Percentiles rank a stretch among this genome's conserved stretches.
Evolutionary conservation across 345 rosid species (phyloP).

Genomic region (Arabidopsis arenosa): DNA sequence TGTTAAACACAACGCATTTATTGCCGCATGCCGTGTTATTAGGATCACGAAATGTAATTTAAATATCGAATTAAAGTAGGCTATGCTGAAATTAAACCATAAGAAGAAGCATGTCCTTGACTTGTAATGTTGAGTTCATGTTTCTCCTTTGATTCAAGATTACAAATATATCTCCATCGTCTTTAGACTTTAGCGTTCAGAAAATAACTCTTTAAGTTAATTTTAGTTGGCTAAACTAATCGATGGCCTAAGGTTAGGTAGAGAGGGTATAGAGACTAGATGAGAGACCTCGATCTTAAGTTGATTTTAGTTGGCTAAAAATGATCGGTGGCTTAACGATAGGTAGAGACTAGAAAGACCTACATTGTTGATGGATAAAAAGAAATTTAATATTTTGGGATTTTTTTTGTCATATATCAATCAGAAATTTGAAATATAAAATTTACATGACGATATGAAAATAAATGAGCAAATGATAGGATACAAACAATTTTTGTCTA

Average conservation of each 20-base stretch:
- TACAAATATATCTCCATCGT: conserved; percentile 9
- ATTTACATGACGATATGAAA: neutral
- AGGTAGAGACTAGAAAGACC: neutral
- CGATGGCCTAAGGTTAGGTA: neutral
- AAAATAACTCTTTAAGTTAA: neutral
- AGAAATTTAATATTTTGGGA: neutral
- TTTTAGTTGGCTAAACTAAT: neutral
- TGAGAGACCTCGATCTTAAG: neutral
- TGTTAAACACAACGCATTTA: conserved; percentile 34
- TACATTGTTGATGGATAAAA: neutral
- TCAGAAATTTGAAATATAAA: no score
- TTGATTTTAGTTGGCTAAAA: neutral
- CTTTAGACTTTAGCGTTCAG: neutral
- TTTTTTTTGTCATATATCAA: neutral
- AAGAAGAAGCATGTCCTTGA: conserved; percentile 13
- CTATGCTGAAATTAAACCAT: neutral
- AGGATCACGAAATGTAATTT: conserved; percentile 30
- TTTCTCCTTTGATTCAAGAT: conserved; percentile 8
- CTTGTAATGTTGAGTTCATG: conserved; percentile 24
- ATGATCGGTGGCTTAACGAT: neutral
- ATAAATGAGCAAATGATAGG: neutral
- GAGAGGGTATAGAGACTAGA: neutral
- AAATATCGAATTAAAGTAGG: neutral
- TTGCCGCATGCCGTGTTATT: conserved; percentile 37
- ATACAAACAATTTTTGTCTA: neutral